Evolutionary conservation across 1,139 yeast species (phyloP).

Genomic region (Candida freyschussii): DNA sequence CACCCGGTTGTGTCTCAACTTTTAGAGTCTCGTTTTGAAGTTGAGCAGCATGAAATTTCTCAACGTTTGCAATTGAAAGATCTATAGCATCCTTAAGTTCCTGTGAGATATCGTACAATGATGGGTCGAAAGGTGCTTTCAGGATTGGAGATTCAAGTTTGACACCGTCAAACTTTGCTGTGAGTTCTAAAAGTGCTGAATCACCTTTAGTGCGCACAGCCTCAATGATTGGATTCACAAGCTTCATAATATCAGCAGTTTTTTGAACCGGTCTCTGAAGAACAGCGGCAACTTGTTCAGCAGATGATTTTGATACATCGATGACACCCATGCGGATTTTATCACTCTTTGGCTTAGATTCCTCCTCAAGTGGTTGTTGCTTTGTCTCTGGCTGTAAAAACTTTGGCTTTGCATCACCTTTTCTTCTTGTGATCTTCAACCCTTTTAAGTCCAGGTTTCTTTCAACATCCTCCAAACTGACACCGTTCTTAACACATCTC

Average conservation of each 20-base stretch:
- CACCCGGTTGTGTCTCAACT: constrained; percentile 96
- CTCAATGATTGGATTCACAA: constrained; percentile 85
- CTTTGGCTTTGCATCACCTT: constrained; percentile 91
- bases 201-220: constrained; percentile 78
- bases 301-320: constrained; percentile 40
- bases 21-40: constrained; percentile 62
- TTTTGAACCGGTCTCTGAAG: constrained; percentile 87
- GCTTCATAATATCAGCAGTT: constrained; percentile 84
- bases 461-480: constrained; percentile 74
- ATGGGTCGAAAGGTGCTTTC: constrained; percentile 79
- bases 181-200: constrained; percentile 75
- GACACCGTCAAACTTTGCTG: constrained; percentile 89
- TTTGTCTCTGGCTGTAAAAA: constrained; percentile 37
- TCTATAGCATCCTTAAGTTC: constrained; percentile 86
- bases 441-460: constrained; percentile 79
- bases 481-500: constrained; percentile 82
- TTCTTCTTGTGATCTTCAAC: constrained; percentile 83
- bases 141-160: constrained; percentile 65
- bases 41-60: constrained; percentile 93
- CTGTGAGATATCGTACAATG: constrained; percentile 67
- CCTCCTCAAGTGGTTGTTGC: constrained; percentile 18
- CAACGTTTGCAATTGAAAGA: constrained; percentile 80
- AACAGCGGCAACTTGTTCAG: constrained; percentile 49
- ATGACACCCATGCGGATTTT: constrained; percentile 61
- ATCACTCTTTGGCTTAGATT: constrained; percentile 25